These are phyloP conservation scores for Candida tetrigidarum DNA, from an alignment of 1,139 yeast genomes.

Conservation along the genomic window DNA sequence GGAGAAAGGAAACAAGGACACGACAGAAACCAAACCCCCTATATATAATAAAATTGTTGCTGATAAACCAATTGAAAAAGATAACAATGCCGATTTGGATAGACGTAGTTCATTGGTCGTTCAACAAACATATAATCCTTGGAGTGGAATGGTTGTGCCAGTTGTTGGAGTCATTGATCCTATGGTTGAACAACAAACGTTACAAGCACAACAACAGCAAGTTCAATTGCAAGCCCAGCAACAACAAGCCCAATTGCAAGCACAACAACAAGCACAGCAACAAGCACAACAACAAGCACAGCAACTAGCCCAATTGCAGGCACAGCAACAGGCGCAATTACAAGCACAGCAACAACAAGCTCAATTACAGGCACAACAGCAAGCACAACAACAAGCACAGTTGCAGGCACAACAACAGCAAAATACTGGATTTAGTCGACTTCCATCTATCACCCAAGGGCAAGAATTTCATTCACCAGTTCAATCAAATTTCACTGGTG, in stretches of 20 bases:
- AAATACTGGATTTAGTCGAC: constrained; percentile 12
- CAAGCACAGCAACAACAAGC: constrained; percentile 17
- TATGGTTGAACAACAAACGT: constrained; percentile 13
- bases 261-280: constrained; percentile 17
- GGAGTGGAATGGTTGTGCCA: constrained; percentile 30
- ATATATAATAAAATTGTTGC: constrained; percentile 13
- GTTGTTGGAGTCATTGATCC: constrained; percentile 20
- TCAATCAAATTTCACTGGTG: constrained; percentile 50
- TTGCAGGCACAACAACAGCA: constrained; percentile 17
- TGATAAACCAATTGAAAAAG: constrained; percentile 17
- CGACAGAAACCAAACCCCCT: neutral
- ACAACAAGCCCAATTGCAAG: constrained; percentile 11
- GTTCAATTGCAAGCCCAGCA: constrained; percentile 10
- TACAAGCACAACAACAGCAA: constrained; percentile 16
- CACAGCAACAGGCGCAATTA: constrained; percentile 11
- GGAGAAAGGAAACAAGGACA: constrained; percentile 48
- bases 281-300: constrained; percentile 14
- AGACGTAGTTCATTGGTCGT: constrained; percentile 38
- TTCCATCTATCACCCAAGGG: constrained; percentile 20
- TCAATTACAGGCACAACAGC: constrained; percentile 13
- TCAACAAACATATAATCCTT: constrained; percentile 50
- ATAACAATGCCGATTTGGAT: constrained; percentile 3
- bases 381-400: constrained; percentile 14
- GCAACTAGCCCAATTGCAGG: constrained; percentile 9
- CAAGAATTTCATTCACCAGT: constrained; percentile 19